Conservation (phyloP, 2,329 filamentous ascomycete genomes). For the Pseudogymnoascus sp. region DNA sequence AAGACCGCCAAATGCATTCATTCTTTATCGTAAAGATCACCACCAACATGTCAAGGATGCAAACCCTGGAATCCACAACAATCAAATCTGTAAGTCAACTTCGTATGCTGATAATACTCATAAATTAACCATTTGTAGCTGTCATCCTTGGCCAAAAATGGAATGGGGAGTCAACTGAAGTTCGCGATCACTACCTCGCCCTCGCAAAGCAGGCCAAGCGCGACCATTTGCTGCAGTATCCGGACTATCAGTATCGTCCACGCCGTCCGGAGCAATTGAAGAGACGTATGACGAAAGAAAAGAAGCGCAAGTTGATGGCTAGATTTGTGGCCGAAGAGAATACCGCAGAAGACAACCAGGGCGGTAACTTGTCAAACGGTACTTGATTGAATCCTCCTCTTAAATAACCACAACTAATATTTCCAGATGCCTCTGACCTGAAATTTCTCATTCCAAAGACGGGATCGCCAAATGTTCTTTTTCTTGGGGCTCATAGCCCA, state of each 20-base stretch:
- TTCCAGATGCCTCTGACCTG: not conserved
- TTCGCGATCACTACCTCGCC: slow-evolving; percentile 7
- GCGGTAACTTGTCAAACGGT: not conserved
- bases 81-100: slow-evolving; percentile 34
- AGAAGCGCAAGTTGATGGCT: not conserved
- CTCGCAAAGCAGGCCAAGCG: slow-evolving; percentile 9
- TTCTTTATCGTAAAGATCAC: slow-evolving; percentile 34
- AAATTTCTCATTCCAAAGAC: not conserved
- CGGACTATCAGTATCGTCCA: slow-evolving; percentile 11
- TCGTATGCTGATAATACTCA: not conserved
- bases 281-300: not conserved
- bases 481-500: not conserved
- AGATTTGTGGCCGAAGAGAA: not conserved
- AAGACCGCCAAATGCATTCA: slow-evolving; percentile 36
- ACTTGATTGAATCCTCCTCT: not conserved
- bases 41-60: slow-evolving; percentile 29
- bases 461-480: not conserved
- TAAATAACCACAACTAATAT: not conserved
- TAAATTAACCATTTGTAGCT: slow-evolving; percentile 9
- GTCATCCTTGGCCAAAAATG: slow-evolving; percentile 9
- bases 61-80: slow-evolving; percentile 33
- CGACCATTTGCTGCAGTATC: slow-evolving; percentile 12
- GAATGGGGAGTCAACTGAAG: slow-evolving; percentile 9
- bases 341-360: not conserved
- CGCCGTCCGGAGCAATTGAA: not conserved